Percentiles rank a stretch among this genome's conserved stretches.
These are phyloP conservation scores for Aureoboletus auriporus DNA, from an alignment of 768 basidiomycete genomes.

Conservation along the genomic window DNA sequence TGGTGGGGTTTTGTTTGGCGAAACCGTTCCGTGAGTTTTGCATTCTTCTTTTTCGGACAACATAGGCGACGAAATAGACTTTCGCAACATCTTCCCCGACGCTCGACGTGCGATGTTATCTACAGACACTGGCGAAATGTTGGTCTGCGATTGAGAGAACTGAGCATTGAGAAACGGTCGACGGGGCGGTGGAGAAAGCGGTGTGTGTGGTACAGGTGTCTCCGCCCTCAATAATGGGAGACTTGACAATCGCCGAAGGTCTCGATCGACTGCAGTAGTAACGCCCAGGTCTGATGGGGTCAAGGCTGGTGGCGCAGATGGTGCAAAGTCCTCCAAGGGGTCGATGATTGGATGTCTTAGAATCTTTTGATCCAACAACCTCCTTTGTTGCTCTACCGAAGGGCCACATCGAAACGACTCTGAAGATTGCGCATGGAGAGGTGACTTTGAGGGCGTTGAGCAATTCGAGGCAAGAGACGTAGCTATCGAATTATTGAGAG, in stretches of 20 bases:
- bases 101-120: constrained; percentile 6
- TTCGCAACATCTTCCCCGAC: constrained; percentile 35
- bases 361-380: constrained; percentile 41
- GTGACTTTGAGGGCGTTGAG: constrained; percentile 37
- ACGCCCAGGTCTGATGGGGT: constrained; percentile 12
- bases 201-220: constrained; percentile 60
- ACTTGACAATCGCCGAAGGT: constrained; percentile 36
- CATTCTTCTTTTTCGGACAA: constrained; percentile 43
- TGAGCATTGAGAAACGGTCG: constrained; percentile 38
- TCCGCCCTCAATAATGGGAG: constrained; percentile 56
- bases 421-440: constrained; percentile 17
- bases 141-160: constrained; percentile 57
- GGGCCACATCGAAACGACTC: constrained; percentile 20
- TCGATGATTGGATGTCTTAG: constrained; percentile 38
- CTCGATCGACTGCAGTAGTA: constrained; percentile 22
- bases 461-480: constrained; percentile 30
- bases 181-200: constrained; percentile 65
- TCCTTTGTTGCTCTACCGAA: constrained; percentile 21
- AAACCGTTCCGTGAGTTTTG: constrained; percentile 24
- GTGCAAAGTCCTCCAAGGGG: constrained; percentile 29
- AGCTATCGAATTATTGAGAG: constrained; percentile 56
- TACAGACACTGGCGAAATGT: constrained; percentile 31
- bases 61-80: constrained; percentile 51
- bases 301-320: constrained; percentile 14
- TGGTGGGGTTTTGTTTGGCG: constrained; percentile 42